A percentile compares a stretch with the other conserved stretches of the same genome.
phyloP scores from a whole-genome alignment of 345 rosid species.

The Brassica napus region Da-Ae NC_063450.1:17110501-17111000 shows the following conservation, averaged over 20 bases:
- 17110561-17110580: constrained; percentile 63
- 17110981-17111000: constrained; percentile 92
- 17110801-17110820: constrained; percentile 90
- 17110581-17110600: constrained; percentile 78
- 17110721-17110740: constrained; percentile 87
- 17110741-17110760: constrained; percentile 89
- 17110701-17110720: constrained; percentile 61
- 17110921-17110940: constrained; percentile 3
- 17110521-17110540: constrained; percentile 63
- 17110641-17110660: constrained; percentile 67
- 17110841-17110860: constrained; percentile 83
- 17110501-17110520: constrained; percentile 60
- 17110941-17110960: constrained; percentile 96
- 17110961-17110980: constrained; percentile 98
- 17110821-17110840: constrained; percentile 93
- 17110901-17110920: background rate
- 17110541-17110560: constrained; percentile 50
- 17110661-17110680: constrained; percentile 56
- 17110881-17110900: background rate
- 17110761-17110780: constrained; percentile 64
- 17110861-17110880: constrained; percentile 66
- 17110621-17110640: constrained; percentile 59
- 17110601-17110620: constrained; percentile 57
- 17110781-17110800: constrained; percentile 85
- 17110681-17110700: constrained; percentile 43